A percentile compares a stretch with the other conserved stretches of the same genome.
phyloP scores from a whole-genome alignment of 192 early-diverging fungal genomes.

The Coemansia brasiliensis region DNA sequence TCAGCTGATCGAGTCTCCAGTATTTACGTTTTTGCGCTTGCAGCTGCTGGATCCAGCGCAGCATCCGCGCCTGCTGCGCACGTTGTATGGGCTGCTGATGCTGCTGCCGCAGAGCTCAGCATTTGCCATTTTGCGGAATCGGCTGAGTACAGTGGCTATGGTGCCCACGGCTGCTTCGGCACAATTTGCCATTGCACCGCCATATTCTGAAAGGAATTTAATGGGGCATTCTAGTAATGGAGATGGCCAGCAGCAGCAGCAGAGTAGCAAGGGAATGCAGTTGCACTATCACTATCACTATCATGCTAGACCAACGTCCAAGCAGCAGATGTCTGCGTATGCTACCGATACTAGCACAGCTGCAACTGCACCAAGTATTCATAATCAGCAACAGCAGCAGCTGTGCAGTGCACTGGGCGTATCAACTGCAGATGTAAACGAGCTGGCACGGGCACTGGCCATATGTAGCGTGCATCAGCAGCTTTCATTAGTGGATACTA shows the following conservation, averaged over 20 bases:
- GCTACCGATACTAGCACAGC: background rate
- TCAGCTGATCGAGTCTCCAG: conserved; percentile 94
- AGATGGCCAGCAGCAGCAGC: conserved; percentile 5
- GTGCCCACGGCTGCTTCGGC: conserved; percentile 3
- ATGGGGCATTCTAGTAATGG: background rate
- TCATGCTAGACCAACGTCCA: conserved; percentile 15
- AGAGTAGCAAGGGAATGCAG: background rate
- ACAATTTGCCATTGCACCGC: conserved; percentile 7
- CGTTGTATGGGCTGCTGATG: conserved; percentile 96
- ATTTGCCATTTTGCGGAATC: conserved; percentile 91
- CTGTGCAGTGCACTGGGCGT: conserved; percentile 19
- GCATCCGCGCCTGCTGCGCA: conserved; percentile 88
- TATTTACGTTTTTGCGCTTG: conserved; percentile 92
- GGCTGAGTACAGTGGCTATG: conserved; percentile 78
- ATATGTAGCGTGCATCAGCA: background rate
- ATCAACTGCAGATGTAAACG: conserved; percentile 15
- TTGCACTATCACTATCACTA: conserved; percentile 29
- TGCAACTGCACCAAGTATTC: background rate
- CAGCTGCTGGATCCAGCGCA: conserved; percentile 90
- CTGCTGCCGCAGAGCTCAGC: conserved; percentile 94
- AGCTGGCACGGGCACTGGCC: conserved; percentile 20
- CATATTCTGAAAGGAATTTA: background rate
- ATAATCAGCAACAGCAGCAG: conserved; percentile 1
- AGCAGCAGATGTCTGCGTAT: background rate
- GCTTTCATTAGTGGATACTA: background rate